A percentile compares a stretch with the other conserved stretches of the same genome.
These are phyloP conservation scores for Ceriops tagal DNA, from an alignment of 345 rosid species.

Conservation along the genomic window DNA sequence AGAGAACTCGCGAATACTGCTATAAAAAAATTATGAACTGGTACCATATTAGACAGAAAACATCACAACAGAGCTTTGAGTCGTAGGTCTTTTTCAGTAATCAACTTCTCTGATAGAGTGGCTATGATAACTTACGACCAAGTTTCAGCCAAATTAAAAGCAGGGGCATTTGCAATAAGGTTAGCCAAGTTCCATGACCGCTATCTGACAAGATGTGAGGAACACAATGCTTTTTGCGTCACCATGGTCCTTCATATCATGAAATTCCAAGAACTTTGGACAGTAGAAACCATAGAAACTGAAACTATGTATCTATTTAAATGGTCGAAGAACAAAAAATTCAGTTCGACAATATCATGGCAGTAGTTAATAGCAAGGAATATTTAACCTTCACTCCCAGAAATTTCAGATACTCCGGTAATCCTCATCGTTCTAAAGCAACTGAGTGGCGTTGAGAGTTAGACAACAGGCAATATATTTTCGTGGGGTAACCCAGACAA, in stretches of 20 bases:
- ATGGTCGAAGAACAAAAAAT: background rate
- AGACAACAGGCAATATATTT: conserved; percentile 35
- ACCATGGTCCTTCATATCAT: background rate
- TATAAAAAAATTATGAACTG: too few species aligned
- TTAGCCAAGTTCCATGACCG: too few species aligned
- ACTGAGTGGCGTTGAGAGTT: conserved; percentile 25
- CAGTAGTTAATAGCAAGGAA: conserved; percentile 24
- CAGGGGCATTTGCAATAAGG: too few species aligned
- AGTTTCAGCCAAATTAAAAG: too few species aligned
- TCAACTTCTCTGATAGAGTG: too few species aligned
- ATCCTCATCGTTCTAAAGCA: conserved; percentile 26
- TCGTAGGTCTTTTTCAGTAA: too few species aligned
- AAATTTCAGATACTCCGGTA: conserved; percentile 19
- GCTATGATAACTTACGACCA: too few species aligned
- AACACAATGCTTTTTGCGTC: background rate
- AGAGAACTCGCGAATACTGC: too few species aligned
- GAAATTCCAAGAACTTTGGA: conserved; percentile 10
- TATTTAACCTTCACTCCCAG: conserved; percentile 35
- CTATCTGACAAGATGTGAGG: too few species aligned
- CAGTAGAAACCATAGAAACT: background rate
- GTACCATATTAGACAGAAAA: too few species aligned
- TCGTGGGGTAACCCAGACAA: conserved; percentile 29
- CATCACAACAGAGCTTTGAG: too few species aligned
- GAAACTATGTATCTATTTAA: background rate
- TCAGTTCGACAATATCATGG: conserved; percentile 20